These are phyloP conservation scores for Aureobasidium sp. DNA, from an alignment of 2,329 filamentous ascomycete species.

Conservation along the genomic window DNA sequence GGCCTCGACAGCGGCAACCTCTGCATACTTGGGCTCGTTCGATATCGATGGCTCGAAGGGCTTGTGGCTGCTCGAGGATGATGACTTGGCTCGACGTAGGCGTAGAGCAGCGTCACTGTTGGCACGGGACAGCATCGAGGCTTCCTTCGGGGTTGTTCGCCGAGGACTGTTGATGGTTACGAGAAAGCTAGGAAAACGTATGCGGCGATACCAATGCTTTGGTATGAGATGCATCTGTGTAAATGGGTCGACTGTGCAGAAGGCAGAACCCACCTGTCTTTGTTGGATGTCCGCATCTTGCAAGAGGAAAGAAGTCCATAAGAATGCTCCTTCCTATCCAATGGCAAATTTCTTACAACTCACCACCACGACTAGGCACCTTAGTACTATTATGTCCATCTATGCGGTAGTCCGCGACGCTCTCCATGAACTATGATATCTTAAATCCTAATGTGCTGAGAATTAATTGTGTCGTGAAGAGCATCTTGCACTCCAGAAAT, in stretches of 20 bases:
- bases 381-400: too few relatives aligned
- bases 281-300: neutral
- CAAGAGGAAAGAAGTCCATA: neutral
- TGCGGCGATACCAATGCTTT: conserved; percentile 15
- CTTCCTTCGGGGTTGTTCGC: neutral
- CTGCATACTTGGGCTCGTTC: conserved; percentile 45
- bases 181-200: conserved; percentile 14
- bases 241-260: neutral
- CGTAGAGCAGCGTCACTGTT: conserved; percentile 27
- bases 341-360: neutral
- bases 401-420: neutral
- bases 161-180: neutral
- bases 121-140: conserved; percentile 28
- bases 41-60: conserved; percentile 41
- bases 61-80: conserved; percentile 32
- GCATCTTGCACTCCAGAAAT: neutral
- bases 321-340: neutral
- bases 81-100: conserved; percentile 29
- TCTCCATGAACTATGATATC: neutral
- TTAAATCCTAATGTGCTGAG: neutral
- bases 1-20: conserved; percentile 55
- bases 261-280: neutral
- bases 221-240: conserved; percentile 15
- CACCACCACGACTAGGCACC: too few relatives aligned
- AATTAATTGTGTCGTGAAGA: neutral